These are phyloP conservation scores for Eutrema heterophyllum DNA, from an alignment of 345 rosid genomes.

Conservation along the genomic window DNA sequence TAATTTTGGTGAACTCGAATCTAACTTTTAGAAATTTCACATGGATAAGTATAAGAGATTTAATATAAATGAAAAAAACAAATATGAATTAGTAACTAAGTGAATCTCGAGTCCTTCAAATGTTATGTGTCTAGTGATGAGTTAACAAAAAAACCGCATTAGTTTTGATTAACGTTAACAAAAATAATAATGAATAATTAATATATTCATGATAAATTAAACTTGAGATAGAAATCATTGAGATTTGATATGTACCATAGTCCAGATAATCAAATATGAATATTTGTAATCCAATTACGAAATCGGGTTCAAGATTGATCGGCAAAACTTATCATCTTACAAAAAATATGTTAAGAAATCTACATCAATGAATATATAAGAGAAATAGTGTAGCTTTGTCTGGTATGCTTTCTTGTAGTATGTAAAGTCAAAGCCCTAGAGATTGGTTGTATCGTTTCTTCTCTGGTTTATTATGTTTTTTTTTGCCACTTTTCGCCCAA, in stretches of 20 bases:
- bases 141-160: no score
- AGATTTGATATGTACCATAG: background rate
- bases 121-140: no score
- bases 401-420: background rate
- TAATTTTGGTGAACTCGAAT: background rate
- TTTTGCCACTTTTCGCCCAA: background rate
- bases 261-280: background rate
- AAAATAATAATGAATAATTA: no score
- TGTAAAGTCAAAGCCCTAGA: background rate
- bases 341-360: background rate
- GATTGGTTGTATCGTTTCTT: background rate
- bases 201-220: background rate
- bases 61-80: background rate
- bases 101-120: no score
- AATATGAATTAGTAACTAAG: background rate
- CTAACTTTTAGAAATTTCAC: background rate
- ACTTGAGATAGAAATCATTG: background rate
- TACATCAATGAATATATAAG: background rate
- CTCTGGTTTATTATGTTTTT: background rate
- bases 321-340: background rate
- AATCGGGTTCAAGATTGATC: background rate
- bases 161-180: no score
- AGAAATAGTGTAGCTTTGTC: background rate
- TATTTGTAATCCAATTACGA: background rate
- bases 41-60: background rate